A percentile compares a stretch with the other conserved stretches of the same genome.
Evolutionary conservation across 179 eudicot genomes (phyloP).

Genomic region (Gypsophila paniculata): DNA sequence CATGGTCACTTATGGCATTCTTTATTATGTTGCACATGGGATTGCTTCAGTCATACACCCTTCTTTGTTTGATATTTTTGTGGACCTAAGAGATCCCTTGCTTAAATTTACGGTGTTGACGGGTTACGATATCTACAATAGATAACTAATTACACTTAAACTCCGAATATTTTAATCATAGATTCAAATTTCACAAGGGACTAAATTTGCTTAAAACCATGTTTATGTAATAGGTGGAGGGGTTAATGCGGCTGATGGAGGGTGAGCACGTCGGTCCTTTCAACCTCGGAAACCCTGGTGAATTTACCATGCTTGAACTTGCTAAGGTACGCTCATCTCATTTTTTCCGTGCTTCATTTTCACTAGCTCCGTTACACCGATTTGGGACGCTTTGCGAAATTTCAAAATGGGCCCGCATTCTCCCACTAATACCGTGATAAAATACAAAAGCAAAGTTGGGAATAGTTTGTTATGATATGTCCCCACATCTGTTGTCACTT

Average conservation of each 20-base stretch:
- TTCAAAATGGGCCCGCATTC: no score
- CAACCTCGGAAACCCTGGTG: slow-evolving; percentile 66
- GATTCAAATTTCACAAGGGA: no score
- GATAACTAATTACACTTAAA: background rate
- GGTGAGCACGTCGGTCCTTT: slow-evolving; percentile 68
- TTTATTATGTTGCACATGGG: slow-evolving; percentile 17
- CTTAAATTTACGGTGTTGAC: background rate
- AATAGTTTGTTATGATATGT: background rate
- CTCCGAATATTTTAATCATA: background rate
- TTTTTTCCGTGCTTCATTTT: background rate
- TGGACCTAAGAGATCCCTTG: slow-evolving; percentile 1
- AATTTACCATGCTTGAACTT: slow-evolving; percentile 74
- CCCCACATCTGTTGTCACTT: background rate
- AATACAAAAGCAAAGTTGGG: background rate
- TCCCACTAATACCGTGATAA: no score
- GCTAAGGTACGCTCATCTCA: slow-evolving; percentile 43
- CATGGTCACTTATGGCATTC: slow-evolving; percentile 13
- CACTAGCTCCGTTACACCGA: background rate
- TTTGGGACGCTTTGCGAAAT: no score
- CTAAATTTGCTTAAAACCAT: no score
- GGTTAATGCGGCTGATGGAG: slow-evolving; percentile 61
- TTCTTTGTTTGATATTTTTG: background rate
- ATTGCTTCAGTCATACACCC: slow-evolving; percentile 13
- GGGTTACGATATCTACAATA: background rate
- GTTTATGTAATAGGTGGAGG: slow-evolving; percentile 45